Conservation (phyloP, 2,329 filamentous ascomycete species). For the Botryosphaeria dothidea region DNA sequence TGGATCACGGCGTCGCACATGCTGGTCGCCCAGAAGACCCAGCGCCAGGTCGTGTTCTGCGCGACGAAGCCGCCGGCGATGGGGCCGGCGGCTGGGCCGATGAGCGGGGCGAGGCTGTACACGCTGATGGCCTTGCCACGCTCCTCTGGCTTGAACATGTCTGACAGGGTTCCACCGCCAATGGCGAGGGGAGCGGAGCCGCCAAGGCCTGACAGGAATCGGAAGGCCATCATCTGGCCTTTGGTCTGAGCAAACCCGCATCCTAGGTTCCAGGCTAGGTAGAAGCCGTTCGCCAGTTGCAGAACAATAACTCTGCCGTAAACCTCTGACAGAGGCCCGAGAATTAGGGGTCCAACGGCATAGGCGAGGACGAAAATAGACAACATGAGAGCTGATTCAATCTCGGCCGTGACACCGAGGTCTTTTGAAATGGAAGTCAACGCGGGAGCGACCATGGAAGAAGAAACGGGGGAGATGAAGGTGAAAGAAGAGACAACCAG, state of each 20-base stretch:
- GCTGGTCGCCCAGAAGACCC: slow-evolving; percentile 70
- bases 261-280: slow-evolving; percentile 39
- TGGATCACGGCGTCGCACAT: slow-evolving; percentile 65
- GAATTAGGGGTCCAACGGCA: slow-evolving; percentile 38
- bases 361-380: slow-evolving; percentile 41
- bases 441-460: slow-evolving; percentile 40
- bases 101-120: slow-evolving; percentile 63
- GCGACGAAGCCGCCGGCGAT: slow-evolving; percentile 67
- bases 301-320: slow-evolving; percentile 37
- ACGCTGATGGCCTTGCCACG: slow-evolving; percentile 64
- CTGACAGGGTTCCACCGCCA: slow-evolving; percentile 46
- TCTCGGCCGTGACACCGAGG: slow-evolving; percentile 32
- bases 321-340: slow-evolving; percentile 38
- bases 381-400: slow-evolving; percentile 34
- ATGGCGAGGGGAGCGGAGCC: slow-evolving; percentile 42
- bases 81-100: slow-evolving; percentile 67
- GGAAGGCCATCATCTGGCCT: slow-evolving; percentile 37
- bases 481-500: slow-evolving; percentile 45
- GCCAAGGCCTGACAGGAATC: slow-evolving; percentile 40
- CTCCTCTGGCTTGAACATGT: slow-evolving; percentile 62
- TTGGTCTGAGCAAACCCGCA: slow-evolving; percentile 41
- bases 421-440: slow-evolving; percentile 32
- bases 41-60: slow-evolving; percentile 67
- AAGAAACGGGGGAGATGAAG: slow-evolving; percentile 40
- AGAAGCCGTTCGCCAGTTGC: slow-evolving; percentile 36